Percentiles rank a stretch among this genome's conserved stretches.
These are phyloP conservation scores for Capsella bursapastoris DNA, from an alignment of 345 rosid genomes.

Conservation along the genomic window DNA sequence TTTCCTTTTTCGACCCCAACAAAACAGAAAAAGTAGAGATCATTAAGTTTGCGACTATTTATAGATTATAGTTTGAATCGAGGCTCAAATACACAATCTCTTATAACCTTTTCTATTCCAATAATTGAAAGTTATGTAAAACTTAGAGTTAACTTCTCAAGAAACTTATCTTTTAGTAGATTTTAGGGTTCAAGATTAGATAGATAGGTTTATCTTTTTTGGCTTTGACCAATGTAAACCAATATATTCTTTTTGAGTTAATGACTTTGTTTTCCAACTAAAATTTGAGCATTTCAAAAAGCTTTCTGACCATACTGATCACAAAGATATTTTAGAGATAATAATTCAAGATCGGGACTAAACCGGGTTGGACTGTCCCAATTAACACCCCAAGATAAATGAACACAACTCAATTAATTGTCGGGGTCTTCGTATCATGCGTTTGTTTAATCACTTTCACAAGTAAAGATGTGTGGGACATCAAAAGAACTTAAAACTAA, in stretches of 20 bases:
- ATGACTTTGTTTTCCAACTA: background rate
- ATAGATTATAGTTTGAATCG: background rate
- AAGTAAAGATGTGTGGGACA: conserved; percentile 36
- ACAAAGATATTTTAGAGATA: conserved; percentile 12
- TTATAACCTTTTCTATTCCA: background rate
- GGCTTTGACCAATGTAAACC: too few relatives aligned
- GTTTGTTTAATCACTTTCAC: conserved; percentile 36
- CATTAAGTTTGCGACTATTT: background rate
- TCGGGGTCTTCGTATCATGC: conserved; percentile 36
- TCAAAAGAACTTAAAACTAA: conserved; percentile 32
- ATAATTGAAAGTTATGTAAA: background rate
- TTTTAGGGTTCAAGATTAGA: background rate
- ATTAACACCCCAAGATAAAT: conserved; percentile 32
- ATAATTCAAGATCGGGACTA: conserved; percentile 13
- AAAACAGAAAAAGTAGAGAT: conserved; percentile 4
- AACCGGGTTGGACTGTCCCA: conserved; percentile 32
- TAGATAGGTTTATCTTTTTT: background rate
- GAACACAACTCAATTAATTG: conserved; percentile 37
- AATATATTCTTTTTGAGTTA: too few relatives aligned
- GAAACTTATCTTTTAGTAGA: background rate
- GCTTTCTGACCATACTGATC: background rate
- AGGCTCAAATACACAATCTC: background rate
- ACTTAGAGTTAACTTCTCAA: background rate
- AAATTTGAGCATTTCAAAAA: background rate
- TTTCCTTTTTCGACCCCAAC: conserved; percentile 8